Evolutionary conservation across 306 rosid species (phyloP), one percentile per base, ranked within the genome.

Genomic region (Pterocarpus macrocarpus): DNA sequence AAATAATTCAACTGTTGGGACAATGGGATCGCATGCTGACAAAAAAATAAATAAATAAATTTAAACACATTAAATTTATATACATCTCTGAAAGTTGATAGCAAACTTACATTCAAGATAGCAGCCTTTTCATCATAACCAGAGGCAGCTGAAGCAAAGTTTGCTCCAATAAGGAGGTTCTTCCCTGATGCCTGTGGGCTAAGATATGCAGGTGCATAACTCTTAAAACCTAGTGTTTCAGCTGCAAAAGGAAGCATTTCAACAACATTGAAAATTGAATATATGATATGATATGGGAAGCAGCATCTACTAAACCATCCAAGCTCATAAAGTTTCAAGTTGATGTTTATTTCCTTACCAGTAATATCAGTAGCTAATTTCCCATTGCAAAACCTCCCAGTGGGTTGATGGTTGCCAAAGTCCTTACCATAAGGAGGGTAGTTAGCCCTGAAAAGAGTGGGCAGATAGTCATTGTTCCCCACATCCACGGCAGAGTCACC

Each of bases 361-460:
- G 94, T 94, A 82, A 90, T 66, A 85, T 91, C 98, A 75, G 97
- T 94, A 36, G 97, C 98, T 59, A 94, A 80, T 84, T 94, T 94
- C 2, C 98, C 97, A 73, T 94, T 94, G 87, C 97, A 90, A 64
- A 94, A 94, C 87, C 98, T 90, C 53, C 98, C 97, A 3, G 98
- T 91, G 69, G 97, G 83, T 74, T 90, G 81, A 36, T 94, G 97
- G 78, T 83, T 92, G 65, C 84, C 62, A 66, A 86, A 94, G 87
- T 94, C 98, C 81, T 90, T 94, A 47, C 98, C 98, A 84, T 94
- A 94, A 70, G 98, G 98, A 85, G 90, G 97, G 76, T 88, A 90
- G 74, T 94, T 67, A 44, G 97, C 97, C 90, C 85, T 94, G 88
- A 85, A 94, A 71, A 94, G 52, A 2, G 95, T 91, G 52, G 71